A percentile compares a stretch with the other conserved stretches of the same genome.
These are phyloP conservation scores for Rhododendron molle DNA, from an alignment of 148 eudicot genomes.

Conservation along the genomic window DNA sequence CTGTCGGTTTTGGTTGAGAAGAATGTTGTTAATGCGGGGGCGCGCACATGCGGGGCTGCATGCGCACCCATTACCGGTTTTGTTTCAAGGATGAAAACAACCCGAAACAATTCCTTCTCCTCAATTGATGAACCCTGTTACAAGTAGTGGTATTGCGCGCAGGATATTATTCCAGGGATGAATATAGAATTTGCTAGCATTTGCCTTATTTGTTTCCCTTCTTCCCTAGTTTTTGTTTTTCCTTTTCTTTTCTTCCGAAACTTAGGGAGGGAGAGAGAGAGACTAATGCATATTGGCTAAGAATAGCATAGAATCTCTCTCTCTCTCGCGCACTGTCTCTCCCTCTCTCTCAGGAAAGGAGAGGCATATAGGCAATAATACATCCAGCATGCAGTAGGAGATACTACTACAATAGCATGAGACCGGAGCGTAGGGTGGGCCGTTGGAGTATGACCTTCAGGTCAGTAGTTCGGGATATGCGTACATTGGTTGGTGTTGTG, in stretches of 20 bases:
- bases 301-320: not conserved
- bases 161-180: not conserved
- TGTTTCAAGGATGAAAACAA: not conserved
- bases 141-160: not conserved
- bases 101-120: not conserved
- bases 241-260: not conserved
- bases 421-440: not conserved
- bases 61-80: constrained; percentile 55
- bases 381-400: not conserved
- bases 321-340: not conserved
- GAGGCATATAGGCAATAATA: not conserved
- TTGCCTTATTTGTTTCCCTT: not conserved
- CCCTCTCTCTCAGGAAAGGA: not conserved
- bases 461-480: not conserved
- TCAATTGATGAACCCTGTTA: not conserved
- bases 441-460: not conserved
- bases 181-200: not conserved
- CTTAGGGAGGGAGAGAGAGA: not conserved
- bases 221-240: not conserved
- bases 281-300: not conserved
- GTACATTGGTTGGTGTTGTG: not conserved
- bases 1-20: not conserved
- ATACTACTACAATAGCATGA: not conserved
- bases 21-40: constrained; percentile 14
- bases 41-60: constrained; percentile 49